Base-by-base conservation (phyloP, 164 flowering plant genomes). In the Tetrastigma voinierianum region DNA sequence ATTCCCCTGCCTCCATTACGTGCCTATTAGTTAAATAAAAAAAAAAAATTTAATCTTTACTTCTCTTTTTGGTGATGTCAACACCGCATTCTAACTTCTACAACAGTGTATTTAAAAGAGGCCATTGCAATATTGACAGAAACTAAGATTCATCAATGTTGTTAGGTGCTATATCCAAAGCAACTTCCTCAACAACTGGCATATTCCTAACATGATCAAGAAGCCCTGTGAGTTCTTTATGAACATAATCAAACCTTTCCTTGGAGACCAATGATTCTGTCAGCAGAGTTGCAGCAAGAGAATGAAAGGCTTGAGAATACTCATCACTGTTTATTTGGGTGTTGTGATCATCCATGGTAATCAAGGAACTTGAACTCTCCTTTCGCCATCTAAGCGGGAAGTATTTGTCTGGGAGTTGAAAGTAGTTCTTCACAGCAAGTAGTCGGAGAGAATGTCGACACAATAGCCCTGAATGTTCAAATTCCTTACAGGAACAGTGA, bases 161-260 rank as follows among this genome's bases (percentile, higher is more conserved):
- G 62, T 75, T 75, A 61, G 64, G 72, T 47, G 76, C 68, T 57
- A 71, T 62, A 70, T 69, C 68, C 61, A 66, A 13, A 64, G 68
- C 61, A 77, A 60, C 69, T 53, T 59, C 76, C 46, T 82, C 75
- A 69, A 25, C 47, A 20, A 63, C 64, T 16, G 87, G 81, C 83
- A 85, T 82, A 46, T 62, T 72, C 72, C 72, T 72, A 55, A 82
- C 87, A 70, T 76, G 67, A 47, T 81, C 78, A 73, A 86, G 83
- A 25, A 87, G 74, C 61, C 74, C 58, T 16, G 65, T 57, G 20
- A 86, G 84, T 69, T 80, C 88, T 61, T 63, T 75, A 61, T 72
- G 83, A 45, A 82, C 88, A 76, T 78, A 78, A 74, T 68, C 59
- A 73, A 74, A 78, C n/a, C 90, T 83, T 40, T 87, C 86, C 62